Percentiles rank a stretch among this genome's conserved stretches.
phyloP scores from a whole-genome alignment of 495 filamentous ascomycete species.

The Tuber calosporum region DNA sequence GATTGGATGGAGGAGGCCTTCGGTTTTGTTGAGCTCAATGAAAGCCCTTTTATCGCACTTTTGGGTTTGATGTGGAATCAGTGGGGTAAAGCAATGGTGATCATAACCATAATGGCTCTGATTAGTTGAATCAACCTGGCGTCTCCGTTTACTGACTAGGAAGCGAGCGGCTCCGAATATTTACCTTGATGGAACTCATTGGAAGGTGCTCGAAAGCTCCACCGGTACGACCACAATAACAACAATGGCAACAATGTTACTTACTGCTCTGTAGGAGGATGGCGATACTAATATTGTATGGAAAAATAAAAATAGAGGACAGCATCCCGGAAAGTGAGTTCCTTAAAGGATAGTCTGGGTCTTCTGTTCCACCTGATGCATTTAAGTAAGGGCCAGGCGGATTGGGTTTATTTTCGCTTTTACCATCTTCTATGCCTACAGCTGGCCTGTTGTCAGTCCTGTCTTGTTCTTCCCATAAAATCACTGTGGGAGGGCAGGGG shows the following conservation, averaged over 20 bases:
- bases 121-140: background rate
- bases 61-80: background rate
- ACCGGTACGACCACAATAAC: background rate
- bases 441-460: no score
- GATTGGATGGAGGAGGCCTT: no score
- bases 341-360: no score
- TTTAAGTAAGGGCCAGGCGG: background rate
- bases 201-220: background rate
- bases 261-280: background rate
- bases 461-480: no score
- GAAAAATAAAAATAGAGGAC: background rate
- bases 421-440: no score
- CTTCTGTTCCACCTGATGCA: background rate
- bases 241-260: background rate
- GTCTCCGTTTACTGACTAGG: background rate
- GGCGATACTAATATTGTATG: background rate
- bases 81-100: background rate
- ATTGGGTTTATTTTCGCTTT: background rate
- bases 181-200: background rate
- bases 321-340: background rate
- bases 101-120: background rate
- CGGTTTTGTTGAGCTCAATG: background rate
- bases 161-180: background rate
- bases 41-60: background rate
- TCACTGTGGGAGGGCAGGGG: background rate